Base-by-base conservation (phyloP, 768 basidiomycete genomes). In the Amanita muscaria region DNA sequence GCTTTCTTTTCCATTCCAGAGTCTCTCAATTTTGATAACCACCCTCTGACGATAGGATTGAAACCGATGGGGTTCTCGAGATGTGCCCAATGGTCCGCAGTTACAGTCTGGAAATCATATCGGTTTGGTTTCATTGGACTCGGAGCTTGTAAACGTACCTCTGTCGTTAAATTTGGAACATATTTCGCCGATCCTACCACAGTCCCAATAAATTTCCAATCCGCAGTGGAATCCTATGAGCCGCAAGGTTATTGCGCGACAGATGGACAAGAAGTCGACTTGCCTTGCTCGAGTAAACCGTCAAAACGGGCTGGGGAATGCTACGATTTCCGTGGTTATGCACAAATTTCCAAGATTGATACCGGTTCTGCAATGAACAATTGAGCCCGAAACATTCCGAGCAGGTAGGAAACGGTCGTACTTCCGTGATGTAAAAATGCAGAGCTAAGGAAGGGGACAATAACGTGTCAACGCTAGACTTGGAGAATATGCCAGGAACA, bases 11-110 rank as follows among this genome's bases (percentile, higher is more conserved):
- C n/a, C n/a, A n/a, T n/a, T n/a, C n/a, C n/a, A n/a, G n/a, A n/a
- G n/a, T n/a, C n/a, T n/a, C n/a, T n/a, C n/a, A n/a, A n/a, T n/a
- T n/a, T n/a, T n/a, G n/a, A n/a, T n/a, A n/a, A n/a, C 80, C 83
- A 85, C 27, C 66, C 56, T 14, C 66, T 64, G 42, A 80, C 61
- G 35, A 73, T 59, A 0, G 46, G 37, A 50, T 85, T 86, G 56
- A 79, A 73, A 34, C 61, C 59, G 2, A 59, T 44, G 0, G 81
- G 75, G 47, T 69, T 57, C 56, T 86, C 83, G 15, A 85, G 62
- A 29, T 84, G 83, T 5, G 72, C 64, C 83, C 83, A 85, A 56
- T 86, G 83, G 4, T 77, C 72, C 0, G 75, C 75, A 5, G 61
- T 56, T 44, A 83, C 61, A 2, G 65, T 61, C 78, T 80, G 43